Conservation (phyloP, 495 filamentous ascomycete genomes). For the Diplogelasinospora grovesii region DNA sequence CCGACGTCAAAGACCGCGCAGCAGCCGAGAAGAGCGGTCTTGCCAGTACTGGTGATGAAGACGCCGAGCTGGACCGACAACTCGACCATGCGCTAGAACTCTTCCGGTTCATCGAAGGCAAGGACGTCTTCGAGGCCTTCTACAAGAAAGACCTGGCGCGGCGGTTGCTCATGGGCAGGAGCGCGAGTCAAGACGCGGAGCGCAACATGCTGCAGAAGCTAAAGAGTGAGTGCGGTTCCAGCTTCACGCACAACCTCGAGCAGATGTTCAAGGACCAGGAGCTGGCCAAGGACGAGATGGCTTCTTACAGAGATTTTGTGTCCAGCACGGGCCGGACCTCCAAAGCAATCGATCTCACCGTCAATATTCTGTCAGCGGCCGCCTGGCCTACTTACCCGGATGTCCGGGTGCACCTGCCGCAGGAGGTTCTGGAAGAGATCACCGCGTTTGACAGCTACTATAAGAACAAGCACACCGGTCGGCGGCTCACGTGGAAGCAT, state of each 20-base stretch:
- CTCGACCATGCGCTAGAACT: conserved; percentile 87
- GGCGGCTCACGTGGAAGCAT: conserved; percentile 88
- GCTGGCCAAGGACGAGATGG: conserved; percentile 76
- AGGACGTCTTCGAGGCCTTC: conserved; percentile 96
- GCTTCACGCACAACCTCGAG: conserved; percentile 93
- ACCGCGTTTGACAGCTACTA: conserved; percentile 76
- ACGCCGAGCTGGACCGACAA: conserved; percentile 80
- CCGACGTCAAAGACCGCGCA: conserved; percentile 43
- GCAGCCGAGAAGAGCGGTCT: conserved; percentile 48
- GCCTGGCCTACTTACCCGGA: conserved; percentile 93
- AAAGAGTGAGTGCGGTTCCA: conserved; percentile 87
- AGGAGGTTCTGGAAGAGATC: conserved; percentile 60
- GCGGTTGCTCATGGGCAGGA: conserved; percentile 80
- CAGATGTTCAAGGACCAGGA: conserved; percentile 99
- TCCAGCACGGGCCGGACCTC: conserved; percentile 39
- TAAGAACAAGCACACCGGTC: conserved; percentile 74
- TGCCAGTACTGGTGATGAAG: conserved; percentile 65
- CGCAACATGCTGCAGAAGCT: conserved; percentile 87
- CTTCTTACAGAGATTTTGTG: conserved; percentile 55
- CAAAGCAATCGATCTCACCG: conserved; percentile 66
- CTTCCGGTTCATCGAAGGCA: conserved; percentile 95
- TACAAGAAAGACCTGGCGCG: conserved; percentile 96
- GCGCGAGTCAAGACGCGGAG: conserved; percentile 90
- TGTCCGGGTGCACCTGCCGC: conserved; percentile 65
- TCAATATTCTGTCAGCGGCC: conserved; percentile 76